Base-by-base conservation (phyloP, 805 yeast genomes). In the Spathaspora hagerdaliae region DNA sequence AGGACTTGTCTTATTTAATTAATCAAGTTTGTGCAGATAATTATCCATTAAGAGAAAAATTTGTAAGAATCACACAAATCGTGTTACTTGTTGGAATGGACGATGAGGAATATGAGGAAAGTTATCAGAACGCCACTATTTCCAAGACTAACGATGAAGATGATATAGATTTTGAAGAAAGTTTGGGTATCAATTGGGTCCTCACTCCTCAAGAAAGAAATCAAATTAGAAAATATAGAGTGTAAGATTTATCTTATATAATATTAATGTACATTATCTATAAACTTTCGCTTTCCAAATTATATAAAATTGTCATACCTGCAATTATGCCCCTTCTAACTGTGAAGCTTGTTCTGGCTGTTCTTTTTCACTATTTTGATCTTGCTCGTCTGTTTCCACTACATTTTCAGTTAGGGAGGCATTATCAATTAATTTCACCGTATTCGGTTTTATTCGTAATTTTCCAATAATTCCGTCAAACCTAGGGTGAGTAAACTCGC, bases 401-500 rank as follows among this genome's bases (percentile, higher is more conserved):
- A 9, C 33, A 24, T 31, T 38, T 9, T 41, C 19, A 2, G 24
- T 8, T 27, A 29, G 12, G 5, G 11, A 19, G 15, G 27, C 27
- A 38, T 43, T 39, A 34, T 34, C 33, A 24, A 35, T 35, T 31
- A 43, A 38, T 27, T 36, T 42, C 7, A 42, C 39, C 24, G 38
- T 42, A 51, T 77, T 81, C 3, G 73, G 70, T 42, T 66, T 61
- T 10, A 77, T 74, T 50, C 64, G 71, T 57, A 76, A 65, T 44
- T 66, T 66, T 10, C 73, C 65, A 7, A 63, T 53, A n/a, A 63
- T 56, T 44, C 71, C 60, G 39, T 79, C 81, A 54, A 87, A 88
- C 56, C 79, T 79, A 0, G 97, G 97, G 72, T 94, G 99, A n/a
- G 83, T 79, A 54, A 70, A 75, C 56, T 78, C 87, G 63, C 96